Evolutionary conservation across 495 filamentous ascomycete species (phyloP), one percentile per base, ranked within the genome.

Genomic region (Penicillium verhagenii): DNA sequence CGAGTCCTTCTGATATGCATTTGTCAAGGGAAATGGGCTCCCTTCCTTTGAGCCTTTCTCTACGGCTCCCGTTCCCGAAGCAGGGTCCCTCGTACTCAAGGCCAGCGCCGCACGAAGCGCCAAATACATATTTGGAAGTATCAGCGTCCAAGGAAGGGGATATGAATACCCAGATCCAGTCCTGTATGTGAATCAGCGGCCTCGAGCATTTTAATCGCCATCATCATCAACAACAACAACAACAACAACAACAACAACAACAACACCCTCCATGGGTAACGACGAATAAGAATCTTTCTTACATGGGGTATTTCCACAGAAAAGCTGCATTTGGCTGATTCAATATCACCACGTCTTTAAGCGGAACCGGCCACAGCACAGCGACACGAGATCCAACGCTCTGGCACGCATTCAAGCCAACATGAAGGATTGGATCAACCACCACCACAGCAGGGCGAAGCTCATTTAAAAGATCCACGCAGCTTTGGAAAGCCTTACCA

Each of bases 391-490:
- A 56, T 53, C 61, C 62, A 20, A 52, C 56, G 29, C 63, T 69
- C 50, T 69, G 74, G 59, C n/a, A 64, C 6, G 78, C 80, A 47
- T 81, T 80, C 11, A 78, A 53, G 0, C 73, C 80, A 18, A 78
- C 74, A 13, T 74, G 69, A 29, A 84, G 74, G 13, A 78, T 70
- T 4, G 79, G 77, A 53, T 83, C 79, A 38, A 77, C 69, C 8
- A 78, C 76, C 8, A 79, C 67, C 13, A 81, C 54, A 11, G 67
- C 59, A 3, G 82, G 77, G 16, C 70, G 52, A 0, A 78, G 55
- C 0, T 68, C 52, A 2, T 67, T 50, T 28, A 82, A 57, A 18
- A 82, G 77, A 20, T 72, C 71, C 5, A 78, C 24, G 38, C 74
- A 73, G 42, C 71, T 72, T 44, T 67, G 54, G 46, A 77, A 78